These are phyloP conservation scores for Drechslerella stenobrocha DNA, from an alignment of 2,329 filamentous ascomycete genomes.

Conservation along the genomic window DNA sequence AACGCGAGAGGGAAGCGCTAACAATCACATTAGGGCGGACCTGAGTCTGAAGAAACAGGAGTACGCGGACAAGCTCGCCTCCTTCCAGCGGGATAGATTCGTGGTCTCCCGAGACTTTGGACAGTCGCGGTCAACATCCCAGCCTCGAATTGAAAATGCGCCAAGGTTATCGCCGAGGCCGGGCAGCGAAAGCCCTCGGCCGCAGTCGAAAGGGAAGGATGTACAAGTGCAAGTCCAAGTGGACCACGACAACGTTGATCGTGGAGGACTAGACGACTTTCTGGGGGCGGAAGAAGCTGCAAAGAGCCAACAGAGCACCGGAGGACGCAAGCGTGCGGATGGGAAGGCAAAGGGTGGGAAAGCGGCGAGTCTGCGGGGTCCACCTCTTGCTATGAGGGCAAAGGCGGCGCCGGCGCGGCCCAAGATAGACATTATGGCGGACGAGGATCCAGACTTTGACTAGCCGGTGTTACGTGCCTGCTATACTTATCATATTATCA, in stretches of 20 bases:
- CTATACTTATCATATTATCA: too few species aligned
- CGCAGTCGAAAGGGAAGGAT: conserved; percentile 4
- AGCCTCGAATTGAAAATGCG: neutral
- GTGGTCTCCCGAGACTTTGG: conserved; percentile 26
- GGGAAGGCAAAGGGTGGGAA: conserved; percentile 18
- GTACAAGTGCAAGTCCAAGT: conserved; percentile 18
- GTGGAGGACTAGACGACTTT: conserved; percentile 25
- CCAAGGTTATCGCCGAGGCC: neutral
- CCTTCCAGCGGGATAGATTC: conserved; percentile 35
- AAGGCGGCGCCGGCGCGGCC: conserved; percentile 37
- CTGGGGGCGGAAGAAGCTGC: conserved; percentile 14
- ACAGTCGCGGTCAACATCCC: neutral
- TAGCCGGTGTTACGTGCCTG: too few species aligned
- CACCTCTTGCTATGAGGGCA: conserved; percentile 9
- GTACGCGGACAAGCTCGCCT: conserved; percentile 32
- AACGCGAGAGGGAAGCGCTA: neutral
- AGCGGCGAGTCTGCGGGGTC: neutral
- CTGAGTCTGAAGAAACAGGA: conserved; percentile 27
- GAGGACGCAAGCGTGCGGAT: neutral
- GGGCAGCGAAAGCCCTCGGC: neutral
- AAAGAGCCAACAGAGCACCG: neutral
- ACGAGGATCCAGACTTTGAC: conserved; percentile 38
- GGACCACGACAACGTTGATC: conserved; percentile 6
- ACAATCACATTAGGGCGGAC: conserved; percentile 13
- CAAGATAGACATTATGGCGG: conserved; percentile 45